A percentile compares a stretch with the other conserved stretches of the same genome.
phyloP scores from a whole-genome alignment of 192 early-diverging fungal species.

The Entomortierella lignicola region DNA sequence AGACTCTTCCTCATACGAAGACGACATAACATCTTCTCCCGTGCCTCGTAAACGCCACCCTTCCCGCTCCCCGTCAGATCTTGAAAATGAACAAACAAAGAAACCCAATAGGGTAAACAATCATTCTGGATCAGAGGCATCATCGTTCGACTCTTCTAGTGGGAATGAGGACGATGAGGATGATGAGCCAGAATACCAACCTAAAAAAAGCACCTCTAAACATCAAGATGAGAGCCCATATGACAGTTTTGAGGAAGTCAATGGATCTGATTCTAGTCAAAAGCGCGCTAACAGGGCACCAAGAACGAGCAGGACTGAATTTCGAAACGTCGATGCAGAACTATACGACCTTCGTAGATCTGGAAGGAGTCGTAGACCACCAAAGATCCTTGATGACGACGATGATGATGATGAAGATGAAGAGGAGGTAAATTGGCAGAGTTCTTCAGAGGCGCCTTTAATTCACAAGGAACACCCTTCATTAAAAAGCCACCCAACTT shows the following conservation, averaged over 20 bases:
- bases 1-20: constrained; percentile 52
- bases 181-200: constrained; percentile 32
- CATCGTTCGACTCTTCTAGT: constrained; percentile 45
- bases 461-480: neutral
- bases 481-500: neutral
- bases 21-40: constrained; percentile 33
- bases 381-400: constrained; percentile 55
- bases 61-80: constrained; percentile 4
- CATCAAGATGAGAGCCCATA: constrained; percentile 54
- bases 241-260: constrained; percentile 55
- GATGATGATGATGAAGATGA: constrained; percentile 43
- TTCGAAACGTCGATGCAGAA: constrained; percentile 65
- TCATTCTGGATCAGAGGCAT: constrained; percentile 38
- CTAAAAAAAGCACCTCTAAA: constrained; percentile 9
- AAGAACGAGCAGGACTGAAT: constrained; percentile 53
- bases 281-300: constrained; percentile 49
- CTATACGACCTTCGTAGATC: constrained; percentile 75
- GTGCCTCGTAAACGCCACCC: constrained; percentile 15
- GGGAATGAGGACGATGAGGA: constrained; percentile 38
- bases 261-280: constrained; percentile 44
- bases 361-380: constrained; percentile 55
- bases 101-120: neutral
- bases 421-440: constrained; percentile 19
- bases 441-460: neutral
- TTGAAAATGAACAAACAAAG: constrained; percentile 8